Evolutionary conservation across 169 alveolate genomes (phyloP).

Genomic region (Babesia caballi): DNA sequence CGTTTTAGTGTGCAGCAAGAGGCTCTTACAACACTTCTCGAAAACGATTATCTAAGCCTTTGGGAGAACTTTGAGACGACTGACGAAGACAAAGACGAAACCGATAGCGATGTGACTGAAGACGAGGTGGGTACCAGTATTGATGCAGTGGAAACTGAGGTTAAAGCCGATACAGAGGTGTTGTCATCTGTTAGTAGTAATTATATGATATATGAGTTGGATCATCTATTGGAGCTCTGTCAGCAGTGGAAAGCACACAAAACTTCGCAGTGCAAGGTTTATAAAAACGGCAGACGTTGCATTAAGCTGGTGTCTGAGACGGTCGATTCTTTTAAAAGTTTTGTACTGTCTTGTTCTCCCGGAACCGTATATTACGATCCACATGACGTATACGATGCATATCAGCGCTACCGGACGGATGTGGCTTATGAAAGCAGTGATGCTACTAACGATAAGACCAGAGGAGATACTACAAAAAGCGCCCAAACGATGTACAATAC

Average conservation of each 20-base stretch:
- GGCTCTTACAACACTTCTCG: background rate
- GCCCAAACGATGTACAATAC: background rate
- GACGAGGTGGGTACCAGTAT: background rate
- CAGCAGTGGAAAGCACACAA: background rate
- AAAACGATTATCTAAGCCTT: background rate
- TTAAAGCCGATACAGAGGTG: background rate
- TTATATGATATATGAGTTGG: no score
- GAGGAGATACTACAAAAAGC: background rate
- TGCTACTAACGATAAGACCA: background rate
- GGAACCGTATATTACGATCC: background rate
- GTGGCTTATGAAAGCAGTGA: background rate
- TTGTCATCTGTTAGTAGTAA: no score
- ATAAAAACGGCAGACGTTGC: background rate
- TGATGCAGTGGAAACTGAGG: background rate
- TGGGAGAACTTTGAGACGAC: background rate
- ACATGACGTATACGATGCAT: background rate
- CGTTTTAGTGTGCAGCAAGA: background rate
- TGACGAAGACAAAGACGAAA: background rate
- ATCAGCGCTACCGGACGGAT: background rate
- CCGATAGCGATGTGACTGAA: background rate
- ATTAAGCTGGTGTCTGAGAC: background rate
- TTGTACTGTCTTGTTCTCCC: background rate
- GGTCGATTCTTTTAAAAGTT: background rate
- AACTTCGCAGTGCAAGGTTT: background rate
- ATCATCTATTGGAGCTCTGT: background rate